Evolutionary conservation across 2,329 filamentous ascomycete genomes (phyloP).

Genomic region (Bimuria novae-zelandiae): DNA sequence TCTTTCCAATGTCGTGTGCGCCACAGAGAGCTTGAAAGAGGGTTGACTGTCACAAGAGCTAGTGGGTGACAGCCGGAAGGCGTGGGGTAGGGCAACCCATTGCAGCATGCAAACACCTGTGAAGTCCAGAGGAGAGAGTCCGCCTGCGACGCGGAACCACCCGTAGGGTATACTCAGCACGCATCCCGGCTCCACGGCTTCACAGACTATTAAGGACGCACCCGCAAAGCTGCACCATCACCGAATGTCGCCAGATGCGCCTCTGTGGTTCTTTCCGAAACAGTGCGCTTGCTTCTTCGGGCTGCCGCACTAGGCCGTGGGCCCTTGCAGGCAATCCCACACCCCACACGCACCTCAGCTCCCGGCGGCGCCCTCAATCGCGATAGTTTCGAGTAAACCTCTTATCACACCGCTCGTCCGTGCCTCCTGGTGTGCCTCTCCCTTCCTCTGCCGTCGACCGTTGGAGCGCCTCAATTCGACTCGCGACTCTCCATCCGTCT

Average conservation of each 20-base stretch:
- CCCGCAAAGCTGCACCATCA: background rate
- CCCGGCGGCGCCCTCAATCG: background rate
- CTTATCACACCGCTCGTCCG: slow-evolving; percentile 4
- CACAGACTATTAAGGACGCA: background rate
- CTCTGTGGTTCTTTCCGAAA: background rate
- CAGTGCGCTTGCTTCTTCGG: slow-evolving; percentile 6
- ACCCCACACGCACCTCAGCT: background rate
- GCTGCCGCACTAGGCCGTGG: background rate
- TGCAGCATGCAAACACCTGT: background rate
- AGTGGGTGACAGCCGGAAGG: slow-evolving; percentile 1
- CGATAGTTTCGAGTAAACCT: slow-evolving; percentile 9
- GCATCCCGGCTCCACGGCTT: background rate
- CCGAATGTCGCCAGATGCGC: background rate
- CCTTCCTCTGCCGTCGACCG: background rate
- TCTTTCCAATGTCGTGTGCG: background rate
- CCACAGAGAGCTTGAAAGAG: background rate
- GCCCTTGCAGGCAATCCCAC: background rate
- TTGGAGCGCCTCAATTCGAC: background rate
- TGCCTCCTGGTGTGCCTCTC: background rate
- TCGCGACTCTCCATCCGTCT: background rate
- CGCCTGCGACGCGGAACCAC: background rate
- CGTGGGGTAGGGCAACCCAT: slow-evolving; percentile 1
- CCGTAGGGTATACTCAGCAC: background rate
- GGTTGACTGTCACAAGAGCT: background rate
- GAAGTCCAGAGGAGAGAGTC: background rate